A percentile compares a stretch with the other conserved stretches of the same genome.
These are phyloP conservation scores for Solanum okadae DNA, from an alignment of 257 asterid genomes.

Conservation along the genomic window DNA sequence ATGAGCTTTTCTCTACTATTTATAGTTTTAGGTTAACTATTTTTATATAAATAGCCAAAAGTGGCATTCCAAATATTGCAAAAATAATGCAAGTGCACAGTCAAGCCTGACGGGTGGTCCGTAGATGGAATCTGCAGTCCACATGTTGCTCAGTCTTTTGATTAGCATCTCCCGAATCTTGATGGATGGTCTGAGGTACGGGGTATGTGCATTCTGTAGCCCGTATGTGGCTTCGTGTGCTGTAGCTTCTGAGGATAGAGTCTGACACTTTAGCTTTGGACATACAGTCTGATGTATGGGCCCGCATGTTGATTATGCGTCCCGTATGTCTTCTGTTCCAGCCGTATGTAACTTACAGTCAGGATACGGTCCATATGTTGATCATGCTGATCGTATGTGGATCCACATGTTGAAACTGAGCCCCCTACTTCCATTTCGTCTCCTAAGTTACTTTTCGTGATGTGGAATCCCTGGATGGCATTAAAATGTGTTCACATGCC, in stretches of 20 bases:
- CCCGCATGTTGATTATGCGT: not conserved
- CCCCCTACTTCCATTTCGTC: not conserved
- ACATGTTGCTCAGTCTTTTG: not conserved
- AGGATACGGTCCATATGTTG: not conserved
- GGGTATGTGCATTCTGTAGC: not conserved
- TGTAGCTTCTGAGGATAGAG: not conserved
- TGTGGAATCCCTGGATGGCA: not conserved
- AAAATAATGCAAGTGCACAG: not conserved
- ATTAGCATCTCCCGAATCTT: not conserved
- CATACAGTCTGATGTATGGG: not conserved
- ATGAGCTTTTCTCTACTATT: not conserved
- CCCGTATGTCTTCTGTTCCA: not conserved
- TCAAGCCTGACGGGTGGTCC: not conserved
- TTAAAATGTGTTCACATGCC: not conserved
- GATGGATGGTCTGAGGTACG: not conserved
- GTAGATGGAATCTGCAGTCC: not conserved
- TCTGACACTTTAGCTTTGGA: not conserved
- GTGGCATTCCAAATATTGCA: not conserved
- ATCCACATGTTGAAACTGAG: not conserved
- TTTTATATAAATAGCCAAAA: not conserved
- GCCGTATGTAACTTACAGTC: not conserved
- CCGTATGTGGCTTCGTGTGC: not conserved
- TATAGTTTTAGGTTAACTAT: not conserved
- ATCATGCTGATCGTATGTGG: not conserved
- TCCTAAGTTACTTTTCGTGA: not conserved